Evolutionary conservation across 2,329 filamentous ascomycete genomes (phyloP), one percentile per base, ranked within the genome.

Genomic region (Xylaria arbuscula): DNA sequence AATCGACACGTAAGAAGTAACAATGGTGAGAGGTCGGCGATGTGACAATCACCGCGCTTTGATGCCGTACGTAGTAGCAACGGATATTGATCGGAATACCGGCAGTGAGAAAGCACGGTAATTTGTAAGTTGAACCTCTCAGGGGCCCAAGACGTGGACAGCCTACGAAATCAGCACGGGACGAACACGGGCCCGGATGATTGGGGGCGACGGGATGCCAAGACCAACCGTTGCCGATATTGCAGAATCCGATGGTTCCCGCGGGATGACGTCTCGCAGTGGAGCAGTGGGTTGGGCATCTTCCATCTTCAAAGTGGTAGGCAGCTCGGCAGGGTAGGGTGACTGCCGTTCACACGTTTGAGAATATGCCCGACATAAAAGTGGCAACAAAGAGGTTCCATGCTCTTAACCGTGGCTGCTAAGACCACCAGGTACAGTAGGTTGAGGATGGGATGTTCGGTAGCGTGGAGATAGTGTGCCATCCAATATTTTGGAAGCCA

Each of bases 331-430:
- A 34, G 36, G 53, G 54, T 7, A 40, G 19, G 36, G 22, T 19
- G 38, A 19, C 22, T 45, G 38, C 55, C 40, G 22, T 34, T 45
- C 38, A 42, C 55, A 57, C 55, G 55, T 57, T 47, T 45, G 42
- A n/a, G 38, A 57, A 32, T 45, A 57, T 45, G 55, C 55, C 22
- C 38, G 55, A 32, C 38, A 47, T 57, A 45, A 57, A 45, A 45
- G 55, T 57, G 55, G 55, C 55, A 57, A 57, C 38, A 45, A 57
- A 36, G 55, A 57, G 19, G 28, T 45, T 34, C 55, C 38, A 36
- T 48, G 42, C 24, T 34, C 10, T 36, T 36, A 9, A 51, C 19
- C 36, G 45, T 22, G 32, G 45, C 42, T 45, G 38, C n/a, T 50
- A 15, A 22, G 24, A 53, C 28, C 28, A 28, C 28, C 34, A 17